Percentiles rank a stretch among this genome's conserved stretches.
Conservation (phyloP, 2,329 filamentous ascomycete genomes). For the Gnomoniopsis sp. region DNA sequence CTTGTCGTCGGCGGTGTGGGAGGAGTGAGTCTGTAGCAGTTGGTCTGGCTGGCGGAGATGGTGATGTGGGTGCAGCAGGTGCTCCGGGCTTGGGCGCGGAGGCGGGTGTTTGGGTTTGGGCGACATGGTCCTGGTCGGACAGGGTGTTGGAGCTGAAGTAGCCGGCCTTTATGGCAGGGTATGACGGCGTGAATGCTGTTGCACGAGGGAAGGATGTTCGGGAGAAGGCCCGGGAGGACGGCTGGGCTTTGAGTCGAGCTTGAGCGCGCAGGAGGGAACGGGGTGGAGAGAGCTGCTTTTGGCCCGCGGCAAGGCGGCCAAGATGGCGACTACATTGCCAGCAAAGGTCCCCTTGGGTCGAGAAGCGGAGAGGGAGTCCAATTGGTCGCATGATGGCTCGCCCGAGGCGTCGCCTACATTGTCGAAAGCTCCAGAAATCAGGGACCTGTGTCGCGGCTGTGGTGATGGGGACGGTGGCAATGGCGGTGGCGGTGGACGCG, state of each 20-base stretch:
- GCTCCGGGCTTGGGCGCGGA: constrained; percentile 12
- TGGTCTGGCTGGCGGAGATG: neutral
- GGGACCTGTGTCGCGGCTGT: neutral
- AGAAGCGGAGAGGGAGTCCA: constrained; percentile 8
- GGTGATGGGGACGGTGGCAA: neutral
- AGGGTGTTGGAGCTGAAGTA: constrained; percentile 33
- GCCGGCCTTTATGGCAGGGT: constrained; percentile 25
- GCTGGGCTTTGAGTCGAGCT: neutral
- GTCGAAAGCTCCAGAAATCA: neutral
- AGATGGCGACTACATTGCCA: constrained; percentile 24
- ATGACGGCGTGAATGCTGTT: constrained; percentile 15
- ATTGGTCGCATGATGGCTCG: constrained; percentile 15
- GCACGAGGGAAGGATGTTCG: constrained; percentile 19
- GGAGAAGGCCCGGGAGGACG: constrained; percentile 19
- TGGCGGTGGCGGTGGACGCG: neutral
- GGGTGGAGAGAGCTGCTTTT: neutral
- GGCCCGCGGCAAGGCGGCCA: constrained; percentile 5
- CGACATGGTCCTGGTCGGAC: constrained; percentile 27
- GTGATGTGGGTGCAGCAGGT: neutral
- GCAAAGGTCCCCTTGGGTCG: constrained; percentile 20
- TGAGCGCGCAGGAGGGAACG: neutral
- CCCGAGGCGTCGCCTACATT: neutral
- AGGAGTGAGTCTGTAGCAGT: neutral
- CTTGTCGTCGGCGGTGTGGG: constrained; percentile 28
- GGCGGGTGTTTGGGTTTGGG: constrained; percentile 3